Base-by-base conservation (phyloP, 164 flowering plant species). In the Saururus chinensis region DNA sequence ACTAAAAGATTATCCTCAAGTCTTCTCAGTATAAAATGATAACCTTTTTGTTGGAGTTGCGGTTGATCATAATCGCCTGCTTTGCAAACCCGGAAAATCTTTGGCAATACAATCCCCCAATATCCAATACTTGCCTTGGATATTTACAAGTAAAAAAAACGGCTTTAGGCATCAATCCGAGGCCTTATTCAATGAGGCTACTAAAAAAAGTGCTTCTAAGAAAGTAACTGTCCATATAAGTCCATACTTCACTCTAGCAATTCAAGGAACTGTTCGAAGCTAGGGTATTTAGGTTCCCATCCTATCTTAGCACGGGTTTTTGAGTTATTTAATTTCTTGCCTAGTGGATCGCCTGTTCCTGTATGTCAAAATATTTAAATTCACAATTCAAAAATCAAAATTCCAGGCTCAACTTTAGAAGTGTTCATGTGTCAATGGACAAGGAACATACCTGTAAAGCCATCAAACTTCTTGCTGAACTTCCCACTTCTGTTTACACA, bases 201-300 rank as follows among this genome's bases (percentile, higher is more conserved):
- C 9, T 12, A 12, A 45, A 45, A 45, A 13, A 12, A 45, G 17
- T 12, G 7, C 17, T 45, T 4, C 49, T 45, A 12, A 45, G 49
- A 45, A 45, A 12, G 14, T 45, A 12, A 45, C 17, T 45, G 2
- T 45, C 13, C 1, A 12, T 9, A 45, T 12, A 45, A 3, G 14
- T 13, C 49, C 7, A 12, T 45, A 17, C 14, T 41, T 48, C 68
- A 74, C 19, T 68, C 59, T 23, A 62, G 45, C 60, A 72, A 22
- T 61, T 68, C 75, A 63, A 88, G 85, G 69, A 86, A 88, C 24
- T 75, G 75, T 30, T 83, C 72, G 53, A 86, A 84, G 73, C 88
- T 84, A 4, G 81, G 68, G 69, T 82, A 86, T 62, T 84, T 86
- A 16, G 96, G 96, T 66, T 84, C 77, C 95, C 95, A 87, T 42